Percentiles rank a stretch among this genome's conserved stretches.
Evolutionary conservation across 257 asterid species (phyloP).

Genomic region (Rubia yunnanensis): DNA sequence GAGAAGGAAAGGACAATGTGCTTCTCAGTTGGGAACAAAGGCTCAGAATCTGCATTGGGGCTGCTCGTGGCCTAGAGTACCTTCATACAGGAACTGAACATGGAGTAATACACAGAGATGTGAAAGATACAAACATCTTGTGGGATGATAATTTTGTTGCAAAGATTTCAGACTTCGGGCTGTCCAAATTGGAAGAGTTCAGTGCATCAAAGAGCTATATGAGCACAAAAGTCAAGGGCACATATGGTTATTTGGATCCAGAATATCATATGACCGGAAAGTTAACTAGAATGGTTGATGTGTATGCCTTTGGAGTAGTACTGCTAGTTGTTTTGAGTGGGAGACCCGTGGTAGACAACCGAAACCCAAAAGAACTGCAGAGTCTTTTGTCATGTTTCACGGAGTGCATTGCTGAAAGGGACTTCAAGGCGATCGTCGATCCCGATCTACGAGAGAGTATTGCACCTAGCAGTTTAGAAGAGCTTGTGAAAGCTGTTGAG

Average conservation of each 20-base stretch:
- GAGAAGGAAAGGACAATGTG: background rate
- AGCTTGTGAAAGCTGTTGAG: background rate
- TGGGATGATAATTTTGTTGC: slow-evolving; percentile 14
- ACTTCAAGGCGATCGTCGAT: background rate
- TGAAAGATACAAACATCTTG: slow-evolving; percentile 20
- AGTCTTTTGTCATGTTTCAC: slow-evolving; percentile 4
- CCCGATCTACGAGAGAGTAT: background rate
- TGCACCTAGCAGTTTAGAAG: background rate
- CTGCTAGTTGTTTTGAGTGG: slow-evolving; percentile 18
- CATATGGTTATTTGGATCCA: slow-evolving; percentile 17
- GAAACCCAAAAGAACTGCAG: background rate
- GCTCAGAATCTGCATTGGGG: slow-evolving; percentile 19
- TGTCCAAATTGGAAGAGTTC: slow-evolving; percentile 9
- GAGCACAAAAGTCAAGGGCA: slow-evolving; percentile 13
- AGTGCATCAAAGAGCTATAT: slow-evolving; percentile 2
- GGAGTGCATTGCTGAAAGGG: slow-evolving; percentile 7
- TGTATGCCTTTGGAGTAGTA: slow-evolving; percentile 21
- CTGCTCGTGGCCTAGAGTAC: slow-evolving; percentile 20
- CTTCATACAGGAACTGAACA: slow-evolving; percentile 14
- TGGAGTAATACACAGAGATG: slow-evolving; percentile 21
- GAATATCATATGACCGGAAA: slow-evolving; percentile 10
- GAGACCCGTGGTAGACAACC: slow-evolving; percentile 9
- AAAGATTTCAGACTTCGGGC: slow-evolving; percentile 21
- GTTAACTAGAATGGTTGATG: slow-evolving; percentile 12
- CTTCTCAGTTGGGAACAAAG: slow-evolving; percentile 20